phyloP scores from a whole-genome alignment of 768 basidiomycete species.

The Leucocoprinus leucothites region DNA sequence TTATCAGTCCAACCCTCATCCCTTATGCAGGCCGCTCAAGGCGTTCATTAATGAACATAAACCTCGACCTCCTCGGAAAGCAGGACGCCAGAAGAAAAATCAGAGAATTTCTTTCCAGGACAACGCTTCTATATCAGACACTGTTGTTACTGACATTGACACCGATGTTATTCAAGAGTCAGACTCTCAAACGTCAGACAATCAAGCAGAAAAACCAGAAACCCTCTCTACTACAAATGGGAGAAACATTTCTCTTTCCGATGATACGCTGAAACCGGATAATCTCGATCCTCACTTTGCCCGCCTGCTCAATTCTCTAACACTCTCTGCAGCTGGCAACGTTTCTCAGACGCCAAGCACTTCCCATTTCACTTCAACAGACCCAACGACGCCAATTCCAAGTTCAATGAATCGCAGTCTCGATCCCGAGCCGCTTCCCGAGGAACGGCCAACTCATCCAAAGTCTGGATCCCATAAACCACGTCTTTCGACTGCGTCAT shows the following conservation, averaged over 20 bases:
- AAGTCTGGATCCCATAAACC: neutral
- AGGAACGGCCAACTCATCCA: neutral
- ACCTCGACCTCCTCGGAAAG: conserved; percentile 35
- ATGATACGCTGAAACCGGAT: conserved; percentile 24
- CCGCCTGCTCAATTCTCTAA: conserved; percentile 58
- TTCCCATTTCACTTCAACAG: neutral
- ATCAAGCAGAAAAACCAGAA: conserved; percentile 41
- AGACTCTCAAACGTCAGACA: conserved; percentile 58
- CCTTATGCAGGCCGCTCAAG: conserved; percentile 51
- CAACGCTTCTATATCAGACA: conserved; percentile 8
- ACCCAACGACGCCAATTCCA: conserved; percentile 8
- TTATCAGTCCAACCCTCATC: conserved; percentile 11
- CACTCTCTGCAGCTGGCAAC: conserved; percentile 43
- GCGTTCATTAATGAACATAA: conserved; percentile 64
- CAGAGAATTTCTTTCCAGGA: conserved; percentile 13
- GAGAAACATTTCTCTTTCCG: conserved; percentile 36
- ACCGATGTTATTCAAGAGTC: conserved; percentile 50
- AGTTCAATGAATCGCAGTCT: neutral
- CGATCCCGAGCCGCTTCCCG: conserved; percentile 1
- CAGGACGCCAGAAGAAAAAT: conserved; percentile 26
- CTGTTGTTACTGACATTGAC: conserved; percentile 18
- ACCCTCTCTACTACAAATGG: conserved; percentile 46
- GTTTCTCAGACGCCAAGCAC: neutral
- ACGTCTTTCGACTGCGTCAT: neutral
- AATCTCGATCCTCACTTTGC: conserved; percentile 65